These are phyloP conservation scores for Fusarium sp. DNA, from an alignment of 2,329 filamentous ascomycete genomes.

Conservation along the genomic window DNA sequence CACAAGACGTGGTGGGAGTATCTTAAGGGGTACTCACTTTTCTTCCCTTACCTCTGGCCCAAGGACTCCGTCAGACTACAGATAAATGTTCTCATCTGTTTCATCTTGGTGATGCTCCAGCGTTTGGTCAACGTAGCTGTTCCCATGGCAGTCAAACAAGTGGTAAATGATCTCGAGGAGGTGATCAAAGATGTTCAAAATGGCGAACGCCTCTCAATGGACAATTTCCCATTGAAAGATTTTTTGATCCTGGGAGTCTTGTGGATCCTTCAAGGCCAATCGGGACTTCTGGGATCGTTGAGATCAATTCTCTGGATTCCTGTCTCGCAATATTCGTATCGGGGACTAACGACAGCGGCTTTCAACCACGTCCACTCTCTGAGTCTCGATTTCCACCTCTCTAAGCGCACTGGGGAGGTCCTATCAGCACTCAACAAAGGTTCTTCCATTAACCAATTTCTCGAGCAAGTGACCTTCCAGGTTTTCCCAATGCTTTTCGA, in stretches of 20 bases:
- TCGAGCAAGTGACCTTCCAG: slow-evolving; percentile 96
- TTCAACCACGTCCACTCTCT: slow-evolving; percentile 98
- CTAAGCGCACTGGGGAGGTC: slow-evolving; percentile 96
- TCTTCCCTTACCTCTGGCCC: slow-evolving; percentile 98
- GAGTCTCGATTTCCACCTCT: slow-evolving; percentile 94
- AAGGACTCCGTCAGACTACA: slow-evolving; percentile 79
- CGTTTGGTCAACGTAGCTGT: slow-evolving; percentile 87
- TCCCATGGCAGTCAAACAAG: slow-evolving; percentile 79
- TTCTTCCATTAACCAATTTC: slow-evolving; percentile 92
- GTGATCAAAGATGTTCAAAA: slow-evolving; percentile 59
- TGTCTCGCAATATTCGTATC: slow-evolving; percentile 95
- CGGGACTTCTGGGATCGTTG: slow-evolving; percentile 84
- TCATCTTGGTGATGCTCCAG: slow-evolving; percentile 81
- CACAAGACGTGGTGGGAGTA: slow-evolving; percentile 97
- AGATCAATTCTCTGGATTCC: slow-evolving; percentile 93
- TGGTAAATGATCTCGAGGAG: slow-evolving; percentile 76
- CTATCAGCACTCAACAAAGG: slow-evolving; percentile 96
- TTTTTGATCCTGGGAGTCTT: slow-evolving; percentile 64
- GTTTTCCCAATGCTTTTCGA: slow-evolving; percentile 96
- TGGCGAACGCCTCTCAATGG: slow-evolving; percentile 47
- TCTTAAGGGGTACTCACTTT: slow-evolving; percentile 87
- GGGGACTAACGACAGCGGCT: slow-evolving; percentile 90
- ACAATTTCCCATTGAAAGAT: slow-evolving; percentile 49
- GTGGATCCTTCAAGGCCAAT: slow-evolving; percentile 88
- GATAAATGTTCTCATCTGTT: slow-evolving; percentile 82